These are phyloP conservation scores for Fusarium falciforme DNA, from an alignment of 2,329 filamentous ascomycete species.

Conservation along the genomic window DNA sequence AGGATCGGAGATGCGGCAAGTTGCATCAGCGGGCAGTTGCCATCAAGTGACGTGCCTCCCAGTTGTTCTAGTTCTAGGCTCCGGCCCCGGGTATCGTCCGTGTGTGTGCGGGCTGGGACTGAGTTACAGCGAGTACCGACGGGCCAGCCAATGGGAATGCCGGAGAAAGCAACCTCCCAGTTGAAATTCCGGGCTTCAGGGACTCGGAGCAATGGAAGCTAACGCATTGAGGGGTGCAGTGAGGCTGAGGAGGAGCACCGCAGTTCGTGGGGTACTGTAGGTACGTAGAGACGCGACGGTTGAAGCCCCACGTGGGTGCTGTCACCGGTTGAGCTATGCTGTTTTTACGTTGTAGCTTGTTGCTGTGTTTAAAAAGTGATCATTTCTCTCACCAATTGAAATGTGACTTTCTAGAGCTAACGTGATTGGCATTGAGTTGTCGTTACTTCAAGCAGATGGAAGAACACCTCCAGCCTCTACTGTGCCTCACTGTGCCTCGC, in stretches of 20 bases:
- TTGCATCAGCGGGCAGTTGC: constrained; percentile 19
- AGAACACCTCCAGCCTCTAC: background rate
- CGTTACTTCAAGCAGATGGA: background rate
- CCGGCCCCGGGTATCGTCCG: background rate
- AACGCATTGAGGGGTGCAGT: constrained; percentile 14
- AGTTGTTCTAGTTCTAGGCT: constrained; percentile 6
- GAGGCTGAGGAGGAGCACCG: constrained; percentile 12
- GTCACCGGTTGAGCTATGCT: background rate
- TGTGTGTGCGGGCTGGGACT: background rate
- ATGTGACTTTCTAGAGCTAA: background rate
- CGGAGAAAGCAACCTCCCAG: constrained; percentile 3
- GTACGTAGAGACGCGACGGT: constrained; percentile 15
- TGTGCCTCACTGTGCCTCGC: background rate
- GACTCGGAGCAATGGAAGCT: constrained; percentile 43
- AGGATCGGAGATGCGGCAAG: constrained; percentile 39
- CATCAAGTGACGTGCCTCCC: constrained; percentile 40
- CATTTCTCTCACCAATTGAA: background rate
- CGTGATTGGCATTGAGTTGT: background rate
- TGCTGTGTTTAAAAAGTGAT: background rate
- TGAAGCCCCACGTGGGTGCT: constrained; percentile 15
- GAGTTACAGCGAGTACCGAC: background rate
- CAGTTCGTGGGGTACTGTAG: constrained; percentile 7
- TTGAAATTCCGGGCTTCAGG: background rate
- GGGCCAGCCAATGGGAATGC: constrained; percentile 19
- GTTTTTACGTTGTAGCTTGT: background rate